phyloP scores from a whole-genome alignment of 495 filamentous ascomycete genomes.

The Neurospora tetrasperma region DNA sequence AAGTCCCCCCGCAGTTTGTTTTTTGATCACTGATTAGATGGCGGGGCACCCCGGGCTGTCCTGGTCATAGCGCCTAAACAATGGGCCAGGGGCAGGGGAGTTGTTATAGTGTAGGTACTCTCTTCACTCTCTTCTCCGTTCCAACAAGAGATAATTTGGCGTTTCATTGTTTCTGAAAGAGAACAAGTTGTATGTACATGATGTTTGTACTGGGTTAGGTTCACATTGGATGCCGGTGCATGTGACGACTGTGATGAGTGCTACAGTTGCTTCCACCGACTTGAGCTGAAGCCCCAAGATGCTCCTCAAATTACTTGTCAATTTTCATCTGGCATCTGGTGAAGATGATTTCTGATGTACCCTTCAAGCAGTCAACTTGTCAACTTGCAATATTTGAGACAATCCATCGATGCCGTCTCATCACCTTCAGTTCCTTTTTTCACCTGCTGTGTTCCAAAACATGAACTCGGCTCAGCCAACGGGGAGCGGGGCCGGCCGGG shows the following conservation, averaged over 20 bases:
- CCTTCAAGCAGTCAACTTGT: neutral
- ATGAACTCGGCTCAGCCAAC: neutral
- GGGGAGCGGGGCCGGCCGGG: neutral
- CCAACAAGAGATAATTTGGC: too few relatives aligned
- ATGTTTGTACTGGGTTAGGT: neutral
- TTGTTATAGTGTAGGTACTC: neutral
- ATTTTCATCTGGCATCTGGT: neutral
- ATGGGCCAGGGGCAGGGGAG: neutral
- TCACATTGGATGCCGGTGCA: neutral
- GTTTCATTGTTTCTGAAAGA: too few relatives aligned
- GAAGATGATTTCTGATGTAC: neutral
- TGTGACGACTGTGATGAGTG: neutral
- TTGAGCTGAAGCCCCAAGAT: neutral
- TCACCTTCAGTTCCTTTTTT: neutral
- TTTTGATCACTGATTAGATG: neutral
- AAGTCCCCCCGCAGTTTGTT: neutral
- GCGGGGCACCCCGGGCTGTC: neutral
- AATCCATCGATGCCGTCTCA: neutral
- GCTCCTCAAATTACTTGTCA: neutral
- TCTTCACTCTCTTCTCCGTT: too few relatives aligned
- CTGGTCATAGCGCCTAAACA: neutral
- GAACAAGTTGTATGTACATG: neutral
- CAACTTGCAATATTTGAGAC: neutral
- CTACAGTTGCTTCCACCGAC: neutral
- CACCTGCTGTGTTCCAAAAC: neutral